Conservation (phyloP, 2,329 filamentous ascomycete species). For the Lomentospora prolificans region DNA sequence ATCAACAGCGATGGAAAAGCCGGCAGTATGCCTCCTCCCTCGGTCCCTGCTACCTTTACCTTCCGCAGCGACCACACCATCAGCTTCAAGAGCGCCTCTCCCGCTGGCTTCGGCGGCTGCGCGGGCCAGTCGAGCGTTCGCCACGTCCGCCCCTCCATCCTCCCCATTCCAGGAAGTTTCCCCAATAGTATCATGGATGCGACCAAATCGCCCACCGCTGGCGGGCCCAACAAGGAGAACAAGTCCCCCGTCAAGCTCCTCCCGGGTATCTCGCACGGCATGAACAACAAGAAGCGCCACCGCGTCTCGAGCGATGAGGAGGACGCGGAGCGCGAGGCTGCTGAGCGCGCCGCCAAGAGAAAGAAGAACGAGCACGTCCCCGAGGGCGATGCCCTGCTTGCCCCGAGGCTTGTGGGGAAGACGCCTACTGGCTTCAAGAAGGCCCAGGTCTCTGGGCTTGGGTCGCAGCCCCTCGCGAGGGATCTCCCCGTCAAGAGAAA, state of each 20-base stretch:
- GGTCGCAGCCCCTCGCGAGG: slow-evolving; percentile 17
- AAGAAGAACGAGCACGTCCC: slow-evolving; percentile 37
- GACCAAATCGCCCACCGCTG: slow-evolving; percentile 12
- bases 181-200: slow-evolving; percentile 20
- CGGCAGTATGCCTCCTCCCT: slow-evolving; percentile 21
- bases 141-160: slow-evolving; percentile 43
- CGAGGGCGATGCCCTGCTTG: slow-evolving; percentile 42
- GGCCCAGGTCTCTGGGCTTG: slow-evolving; percentile 9
- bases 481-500: not conserved
- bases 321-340: slow-evolving; percentile 37
- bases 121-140: slow-evolving; percentile 52
- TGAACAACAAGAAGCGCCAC: slow-evolving; percentile 56
- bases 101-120: slow-evolving; percentile 44
- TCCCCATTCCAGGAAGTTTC: slow-evolving; percentile 47
- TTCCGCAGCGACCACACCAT: slow-evolving; percentile 60
- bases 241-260: slow-evolving; percentile 29
- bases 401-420: slow-evolving; percentile 31
- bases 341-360: slow-evolving; percentile 48
- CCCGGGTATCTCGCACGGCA: slow-evolving; percentile 47
- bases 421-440: slow-evolving; percentile 20
- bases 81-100: slow-evolving; percentile 38
- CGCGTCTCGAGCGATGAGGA: slow-evolving; percentile 49
- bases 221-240: slow-evolving; percentile 44
- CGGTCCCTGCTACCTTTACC: slow-evolving; percentile 49
- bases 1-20: slow-evolving; percentile 15